Evolutionary conservation across 2,329 filamentous ascomycete species (phyloP), one percentile per base, ranked within the genome.

Genomic region (Pestalotiopsis sp.): DNA sequence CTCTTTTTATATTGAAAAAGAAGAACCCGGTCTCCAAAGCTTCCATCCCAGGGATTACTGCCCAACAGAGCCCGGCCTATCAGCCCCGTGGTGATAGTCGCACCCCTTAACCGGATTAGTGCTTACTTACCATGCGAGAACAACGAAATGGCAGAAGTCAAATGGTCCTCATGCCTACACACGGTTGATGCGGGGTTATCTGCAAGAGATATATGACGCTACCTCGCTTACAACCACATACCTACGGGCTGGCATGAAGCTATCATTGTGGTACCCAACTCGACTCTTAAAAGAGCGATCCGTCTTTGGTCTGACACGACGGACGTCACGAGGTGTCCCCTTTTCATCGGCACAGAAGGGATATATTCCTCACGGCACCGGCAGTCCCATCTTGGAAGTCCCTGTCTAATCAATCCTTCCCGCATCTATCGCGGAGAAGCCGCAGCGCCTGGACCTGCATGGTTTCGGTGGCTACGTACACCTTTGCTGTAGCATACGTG

Each of bases 31-130:
- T 27, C 56, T 9, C 12, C 20, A 59, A n/a, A 20, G 59, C 14
- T 36, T 17, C 25, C 14, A 36, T 41, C 13, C 59, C 59, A 13
- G n/a, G 59, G 17, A 27, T 38, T 27, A 17, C 59, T 62, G 27
- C 27, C n/a, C 25, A 17, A 62, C 25, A 36, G 4, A 62, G 59
- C 4, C 59, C 59, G 59, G 31, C 36, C 59, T 12, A 62, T 36
- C 31, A 41, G 59, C 31, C n/a, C 59, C 45, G n/a, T 52, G 45
- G 59, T 20, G n/a, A 36, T 20, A 9, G n/a, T 39, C 59, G 11
- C 12, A 27, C 45, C 64, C 71, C 68, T 66, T 23, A 71, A 69
- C 41, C 68, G 69, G 68, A 64, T 68, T 73, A 73, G 72, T 63
- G 73, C 73, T 74, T 73, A 74, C 73, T 9, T 52, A 36, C 56